Evolutionary conservation across 257 asterid genomes (phyloP), one percentile per base, ranked within the genome.

Genomic region (Paraleonurus japonicus): DNA sequence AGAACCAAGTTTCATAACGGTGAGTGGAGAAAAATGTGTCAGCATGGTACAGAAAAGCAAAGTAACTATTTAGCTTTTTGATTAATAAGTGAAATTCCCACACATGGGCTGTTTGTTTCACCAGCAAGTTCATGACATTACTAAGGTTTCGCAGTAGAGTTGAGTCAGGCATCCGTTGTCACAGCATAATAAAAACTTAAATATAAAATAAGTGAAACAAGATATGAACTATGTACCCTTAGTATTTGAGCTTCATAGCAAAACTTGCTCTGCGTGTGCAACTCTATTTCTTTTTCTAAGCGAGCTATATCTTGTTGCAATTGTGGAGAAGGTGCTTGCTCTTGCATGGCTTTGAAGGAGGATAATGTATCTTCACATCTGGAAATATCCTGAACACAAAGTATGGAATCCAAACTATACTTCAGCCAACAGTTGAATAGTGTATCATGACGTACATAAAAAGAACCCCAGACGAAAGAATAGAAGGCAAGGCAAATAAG

Each of bases 191-290:
- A 41, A 12, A 16, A 57, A 60, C 27, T 3, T 20, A 35, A 58
- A 62, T 35, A 20, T 37, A 39, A 58, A 55, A 55, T 22, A 17
- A 74, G 47, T 13, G 63, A 35, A 27, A 43, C 17, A 7, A 51
- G 65, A 22, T 53, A 15, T 35, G 53, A 61, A 70, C n/a, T 28
- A 10, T 50, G 69, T 87, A 95, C 99, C 95, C 97, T 85, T 57
- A 94, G 82, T 80, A 95, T 88, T 79, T 95, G 99, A 76, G 99
- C 99, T 87, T 95, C 99, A 81, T 84, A 88, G 83, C 98, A 95
- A 33, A 86, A 76, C 80, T 89, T 95, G 75, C 89, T 96, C 81
- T 95, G 99, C 4, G 96, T 74, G 73, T 81, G 80, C 76, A 62
- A 65, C 82, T 95, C 99, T 57, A 92, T 87, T 72, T 91, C 95